Percentiles rank a stretch among this genome's conserved stretches.
phyloP scores from a whole-genome alignment of 106 monocot species.

The Allium fistulosum region DNA sequence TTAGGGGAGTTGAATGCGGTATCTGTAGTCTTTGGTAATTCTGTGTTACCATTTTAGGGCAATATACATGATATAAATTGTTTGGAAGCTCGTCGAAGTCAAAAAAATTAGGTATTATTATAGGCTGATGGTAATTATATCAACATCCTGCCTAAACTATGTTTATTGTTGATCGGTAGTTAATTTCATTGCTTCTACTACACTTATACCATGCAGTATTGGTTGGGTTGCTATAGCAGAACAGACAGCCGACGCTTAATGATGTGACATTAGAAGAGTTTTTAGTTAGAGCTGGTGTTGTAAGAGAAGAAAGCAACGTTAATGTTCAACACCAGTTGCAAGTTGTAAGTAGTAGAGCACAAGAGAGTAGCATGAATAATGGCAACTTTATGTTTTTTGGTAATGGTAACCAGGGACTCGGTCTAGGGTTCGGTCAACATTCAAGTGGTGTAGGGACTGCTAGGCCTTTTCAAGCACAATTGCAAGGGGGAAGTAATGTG shows the following conservation, averaged over 20 bases:
- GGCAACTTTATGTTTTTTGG: slow-evolving; percentile 17
- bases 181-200: too few relatives aligned
- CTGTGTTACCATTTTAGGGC: too few relatives aligned
- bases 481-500: slow-evolving; percentile 1
- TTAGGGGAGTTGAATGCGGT: too few relatives aligned
- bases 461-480: background rate
- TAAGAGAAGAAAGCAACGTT: slow-evolving; percentile 12
- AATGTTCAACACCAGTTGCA: background rate
- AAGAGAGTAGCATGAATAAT: too few relatives aligned
- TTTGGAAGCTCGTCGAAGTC: too few relatives aligned
- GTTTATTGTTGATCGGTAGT: too few relatives aligned
- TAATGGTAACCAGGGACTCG: slow-evolving; percentile 1
- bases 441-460: background rate
- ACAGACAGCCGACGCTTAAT: slow-evolving; percentile 46
- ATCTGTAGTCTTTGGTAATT: too few relatives aligned
- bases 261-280: slow-evolving; percentile 88
- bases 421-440: slow-evolving; percentile 4
- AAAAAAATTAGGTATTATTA: too few relatives aligned
- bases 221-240: background rate
- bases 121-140: too few relatives aligned
- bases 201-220: too few relatives aligned
- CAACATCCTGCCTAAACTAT: too few relatives aligned
- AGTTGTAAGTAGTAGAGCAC: background rate
- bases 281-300: slow-evolving; percentile 47
- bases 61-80: too few relatives aligned